phyloP scores from a whole-genome alignment of 495 filamentous ascomycete genomes.

The Neurospora sp. region DNA sequence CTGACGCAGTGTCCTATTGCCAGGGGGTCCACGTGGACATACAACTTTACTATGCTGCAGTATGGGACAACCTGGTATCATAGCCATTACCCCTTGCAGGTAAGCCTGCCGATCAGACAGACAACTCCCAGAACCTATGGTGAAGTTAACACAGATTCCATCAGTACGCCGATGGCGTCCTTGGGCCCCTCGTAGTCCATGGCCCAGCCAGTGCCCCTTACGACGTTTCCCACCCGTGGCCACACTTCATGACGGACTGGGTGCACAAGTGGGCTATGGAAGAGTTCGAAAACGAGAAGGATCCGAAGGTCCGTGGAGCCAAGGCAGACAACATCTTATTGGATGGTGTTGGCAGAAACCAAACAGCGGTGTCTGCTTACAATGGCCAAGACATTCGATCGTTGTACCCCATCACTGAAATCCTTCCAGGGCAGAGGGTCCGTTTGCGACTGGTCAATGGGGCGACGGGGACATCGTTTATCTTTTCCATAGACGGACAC shows the following conservation, averaged over 20 bases:
- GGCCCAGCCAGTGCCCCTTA: constrained; percentile 40
- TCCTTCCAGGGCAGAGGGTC: background rate
- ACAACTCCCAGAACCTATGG: background rate
- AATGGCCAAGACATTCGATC: background rate
- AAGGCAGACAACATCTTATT: constrained; percentile 19
- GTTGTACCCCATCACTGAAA: background rate
- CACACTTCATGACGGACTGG: constrained; percentile 27
- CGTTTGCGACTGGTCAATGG: background rate
- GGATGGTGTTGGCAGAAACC: constrained; percentile 18
- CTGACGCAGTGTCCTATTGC: constrained; percentile 41
- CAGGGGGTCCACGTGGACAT: constrained; percentile 28
- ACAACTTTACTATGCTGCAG: constrained; percentile 36
- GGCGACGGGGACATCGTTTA: background rate
- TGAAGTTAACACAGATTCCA: background rate
- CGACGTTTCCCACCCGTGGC: constrained; percentile 43
- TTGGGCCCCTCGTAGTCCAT: constrained; percentile 42
- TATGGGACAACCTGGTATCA: constrained; percentile 49
- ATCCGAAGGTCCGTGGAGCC: background rate
- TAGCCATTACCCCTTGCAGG: constrained; percentile 35
- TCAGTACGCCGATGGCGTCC: constrained; percentile 39
- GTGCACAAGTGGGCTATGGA: constrained; percentile 19
- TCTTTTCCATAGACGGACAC: background rate
- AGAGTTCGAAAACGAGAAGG: constrained; percentile 5
- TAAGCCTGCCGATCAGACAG: background rate
- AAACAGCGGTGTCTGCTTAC: background rate